Evolutionary conservation across 805 yeast species (phyloP), one percentile per base, ranked within the genome.

Genomic region (Saccharomycopsis oosterbeekiorum): DNA sequence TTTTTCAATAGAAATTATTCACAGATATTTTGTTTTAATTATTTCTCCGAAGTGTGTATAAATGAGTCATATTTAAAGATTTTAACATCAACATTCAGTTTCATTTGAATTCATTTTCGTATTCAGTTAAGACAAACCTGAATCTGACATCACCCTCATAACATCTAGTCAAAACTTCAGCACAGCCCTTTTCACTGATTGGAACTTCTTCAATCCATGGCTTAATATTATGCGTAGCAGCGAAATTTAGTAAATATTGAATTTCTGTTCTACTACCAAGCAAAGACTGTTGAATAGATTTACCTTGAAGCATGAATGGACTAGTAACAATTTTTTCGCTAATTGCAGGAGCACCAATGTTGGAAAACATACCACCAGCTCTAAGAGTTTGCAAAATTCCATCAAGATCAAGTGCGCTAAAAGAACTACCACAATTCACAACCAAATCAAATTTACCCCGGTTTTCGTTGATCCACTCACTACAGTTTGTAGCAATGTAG

Each of bases 191-290:
- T 65, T 76, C 84, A 60, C 75, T 72, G 65, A 85, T 77, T 36
- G 82, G 80, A 57, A 86, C 73, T 36, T 76, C 75, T 73, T 86
- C 89, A 59, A 81, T 78, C 86, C 88, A 84, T 21, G 89, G 84
- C 61, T 74, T 76, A 68, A 86, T 76, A 54, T 77, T 72, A 67
- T 84, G 77, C 66, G 83, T 77, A 24, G 80, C 82, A 24, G 90
- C 88, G 64, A 88, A 70, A 55, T 83, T 75, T 66, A 88, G 76
- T 83, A 88, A 80, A 65, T 84, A 85, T 55, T 76, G 70, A 67
- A 86, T 86, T 73, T 87, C 91, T 57, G 71, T 71, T 70, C 83
- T 82, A 57, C 85, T 79, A 56, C 84, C 93, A 71, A 80, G 74
- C 24, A 11, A 19, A 1, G 58, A 54, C 19, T 26, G 42, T 24